phyloP scores from a whole-genome alignment of 2,329 filamentous ascomycete genomes.

The Sordariomycetes sp. region DNA sequence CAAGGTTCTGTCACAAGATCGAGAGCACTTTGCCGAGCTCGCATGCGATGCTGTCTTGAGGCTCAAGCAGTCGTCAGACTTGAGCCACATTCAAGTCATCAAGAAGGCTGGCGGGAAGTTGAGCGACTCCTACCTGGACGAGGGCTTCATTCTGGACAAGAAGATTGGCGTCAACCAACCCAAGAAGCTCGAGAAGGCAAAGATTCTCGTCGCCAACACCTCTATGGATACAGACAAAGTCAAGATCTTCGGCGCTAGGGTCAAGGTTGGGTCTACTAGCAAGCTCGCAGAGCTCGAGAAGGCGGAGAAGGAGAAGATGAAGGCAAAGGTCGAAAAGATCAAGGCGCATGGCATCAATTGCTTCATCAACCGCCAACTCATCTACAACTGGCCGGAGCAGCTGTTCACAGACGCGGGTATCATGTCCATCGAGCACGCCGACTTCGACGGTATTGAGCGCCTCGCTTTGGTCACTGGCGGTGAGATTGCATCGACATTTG shows the following conservation, averaged over 20 bases:
- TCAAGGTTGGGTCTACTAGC: conserved; percentile 93
- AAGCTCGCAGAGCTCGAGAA: conserved; percentile 98
- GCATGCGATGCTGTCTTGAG: conserved; percentile 88
- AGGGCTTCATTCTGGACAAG: conserved; percentile 98
- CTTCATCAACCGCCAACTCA: conserved; percentile 98
- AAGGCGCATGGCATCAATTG: conserved; percentile 99
- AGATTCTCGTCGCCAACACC: conserved; percentile 96
- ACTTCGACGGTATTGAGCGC: conserved; percentile 96
- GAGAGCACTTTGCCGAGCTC: conserved; percentile 81
- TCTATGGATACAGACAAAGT: conserved; percentile 99
- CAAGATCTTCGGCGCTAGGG: conserved; percentile 96
- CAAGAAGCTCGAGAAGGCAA: conserved; percentile 93
- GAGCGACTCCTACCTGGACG: conserved; percentile 93
- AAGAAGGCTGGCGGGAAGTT: conserved; percentile 98
- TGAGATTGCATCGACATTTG: conserved; percentile 95
- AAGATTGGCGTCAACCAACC: conserved; percentile 98
- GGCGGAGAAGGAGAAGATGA: conserved; percentile 99
- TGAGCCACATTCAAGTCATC: conserved; percentile 98
- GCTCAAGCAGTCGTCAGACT: conserved; percentile 80
- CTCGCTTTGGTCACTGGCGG: conserved; percentile 91
- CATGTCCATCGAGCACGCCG: conserved; percentile 96
- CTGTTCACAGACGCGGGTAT: conserved; percentile 97
- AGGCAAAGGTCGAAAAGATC: conserved; percentile 97
- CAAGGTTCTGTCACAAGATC: conserved; percentile 91
- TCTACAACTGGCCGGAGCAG: conserved; percentile 99